phyloP scores from a whole-genome alignment of 768 basidiomycete species.

The Chalciporus pseudorubinellus region DNA sequence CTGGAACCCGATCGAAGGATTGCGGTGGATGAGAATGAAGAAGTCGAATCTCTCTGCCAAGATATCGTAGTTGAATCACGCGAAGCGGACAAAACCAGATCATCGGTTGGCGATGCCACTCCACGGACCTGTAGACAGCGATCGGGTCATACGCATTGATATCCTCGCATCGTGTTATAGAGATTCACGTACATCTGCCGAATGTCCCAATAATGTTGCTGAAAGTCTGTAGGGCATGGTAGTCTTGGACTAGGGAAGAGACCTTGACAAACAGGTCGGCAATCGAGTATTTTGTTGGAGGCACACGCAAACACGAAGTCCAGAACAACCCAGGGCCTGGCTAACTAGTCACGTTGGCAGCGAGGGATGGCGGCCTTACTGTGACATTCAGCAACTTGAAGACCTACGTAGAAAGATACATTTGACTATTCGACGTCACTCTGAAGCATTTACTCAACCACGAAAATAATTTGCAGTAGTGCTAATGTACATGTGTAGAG shows the following conservation, averaged over 20 bases:
- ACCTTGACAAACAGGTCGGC: background rate
- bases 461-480: no score
- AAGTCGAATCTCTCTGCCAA: constrained; percentile 61
- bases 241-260: background rate
- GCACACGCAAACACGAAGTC: background rate
- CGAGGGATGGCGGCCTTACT: no score
- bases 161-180: background rate
- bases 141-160: constrained; percentile 15
- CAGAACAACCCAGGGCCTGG: background rate
- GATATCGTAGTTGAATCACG: constrained; percentile 88
- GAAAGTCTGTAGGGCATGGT: constrained; percentile 76
- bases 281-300: background rate
- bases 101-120: constrained; percentile 69
- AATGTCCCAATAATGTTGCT: constrained; percentile 65
- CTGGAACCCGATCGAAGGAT: constrained; percentile 64
- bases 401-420: no score
- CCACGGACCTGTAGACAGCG: constrained; percentile 67
- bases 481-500: no score
- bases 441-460: no score
- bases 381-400: no score
- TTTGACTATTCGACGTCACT: no score
- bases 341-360: background rate
- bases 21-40: constrained; percentile 52
- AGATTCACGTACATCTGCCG: constrained; percentile 60
- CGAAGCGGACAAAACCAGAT: constrained; percentile 84